Evolutionary conservation across 2,329 filamentous ascomycete genomes (phyloP).

Genomic region (Lecanicillium sp.): DNA sequence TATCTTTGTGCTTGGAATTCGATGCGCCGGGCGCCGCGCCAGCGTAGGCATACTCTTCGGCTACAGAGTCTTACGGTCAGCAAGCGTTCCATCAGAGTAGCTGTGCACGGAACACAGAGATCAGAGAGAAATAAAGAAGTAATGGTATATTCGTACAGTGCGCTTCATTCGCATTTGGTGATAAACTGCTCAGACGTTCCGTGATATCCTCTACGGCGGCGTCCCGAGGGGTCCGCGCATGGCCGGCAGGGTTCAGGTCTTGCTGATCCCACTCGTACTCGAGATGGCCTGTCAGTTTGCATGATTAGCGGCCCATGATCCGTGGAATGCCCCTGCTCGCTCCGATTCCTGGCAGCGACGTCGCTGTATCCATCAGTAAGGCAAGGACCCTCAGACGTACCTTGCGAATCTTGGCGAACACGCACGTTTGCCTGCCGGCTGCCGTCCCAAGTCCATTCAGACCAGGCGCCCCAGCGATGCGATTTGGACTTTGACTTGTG

Average conservation of each 20-base stretch:
- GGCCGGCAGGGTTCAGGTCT: slow-evolving; percentile 5
- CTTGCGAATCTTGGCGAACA: slow-evolving; percentile 22
- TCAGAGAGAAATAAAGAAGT: not conserved
- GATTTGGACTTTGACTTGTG: slow-evolving; percentile 24
- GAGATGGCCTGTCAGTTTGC: slow-evolving; percentile 18
- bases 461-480: slow-evolving; percentile 23
- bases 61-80: too few relatives aligned
- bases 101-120: too few relatives aligned
- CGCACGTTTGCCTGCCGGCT: slow-evolving; percentile 18
- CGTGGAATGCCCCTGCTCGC: too few relatives aligned
- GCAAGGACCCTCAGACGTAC: too few relatives aligned
- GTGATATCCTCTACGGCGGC: slow-evolving; percentile 21
- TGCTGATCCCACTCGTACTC: slow-evolving; percentile 23
- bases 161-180: slow-evolving; percentile 16
- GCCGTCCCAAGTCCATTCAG: slow-evolving; percentile 22
- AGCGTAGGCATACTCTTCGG: slow-evolving; percentile 18
- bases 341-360: not conserved
- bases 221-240: slow-evolving; percentile 22
- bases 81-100: too few relatives aligned
- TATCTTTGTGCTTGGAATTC: not conserved
- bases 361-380: too few relatives aligned
- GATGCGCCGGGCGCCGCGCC: slow-evolving; percentile 14
- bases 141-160: slow-evolving; percentile 19
- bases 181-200: slow-evolving; percentile 19
- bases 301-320: too few relatives aligned